These are phyloP conservation scores for Apiotrichum siamense DNA, from an alignment of 1,284 basidiomycete genomes.

Conservation along the genomic window DNA sequence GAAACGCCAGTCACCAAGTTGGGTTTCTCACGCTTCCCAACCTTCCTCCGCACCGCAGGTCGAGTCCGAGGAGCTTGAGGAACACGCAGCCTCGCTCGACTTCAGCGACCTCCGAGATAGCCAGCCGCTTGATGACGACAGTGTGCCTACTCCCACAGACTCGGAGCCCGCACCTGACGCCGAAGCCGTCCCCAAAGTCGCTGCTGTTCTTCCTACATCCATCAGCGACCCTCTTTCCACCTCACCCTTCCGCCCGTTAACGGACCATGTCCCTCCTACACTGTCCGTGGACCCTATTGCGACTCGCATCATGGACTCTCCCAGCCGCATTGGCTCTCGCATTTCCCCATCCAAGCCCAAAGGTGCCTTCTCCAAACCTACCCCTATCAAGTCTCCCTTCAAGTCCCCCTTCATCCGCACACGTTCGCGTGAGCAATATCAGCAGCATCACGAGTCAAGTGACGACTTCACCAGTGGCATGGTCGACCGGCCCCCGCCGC, in stretches of 20 bases:
- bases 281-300: too few relatives aligned
- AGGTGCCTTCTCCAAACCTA: not conserved
- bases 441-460: not conserved
- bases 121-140: not conserved
- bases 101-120: not conserved
- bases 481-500: not conserved
- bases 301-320: not conserved
- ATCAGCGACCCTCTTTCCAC: not conserved
- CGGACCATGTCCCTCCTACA: not conserved
- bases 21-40: not conserved
- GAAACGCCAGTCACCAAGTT: too few relatives aligned
- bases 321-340: not conserved
- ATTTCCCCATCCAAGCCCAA: slow-evolving; percentile 1
- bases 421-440: not conserved
- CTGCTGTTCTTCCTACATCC: not conserved
- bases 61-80: not conserved
- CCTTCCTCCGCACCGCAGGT: not conserved
- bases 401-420: too few relatives aligned
- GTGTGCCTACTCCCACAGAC: slow-evolving; percentile 1
- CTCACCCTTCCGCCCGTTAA: not conserved
- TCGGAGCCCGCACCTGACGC: not conserved
- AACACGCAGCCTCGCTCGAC: not conserved
- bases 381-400: not conserved
- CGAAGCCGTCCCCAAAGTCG: not conserved
- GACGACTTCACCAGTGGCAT: slow-evolving; percentile 3